Percentiles rank a stretch among this genome's conserved stretches.
Evolutionary conservation across 2,329 filamentous ascomycete genomes (phyloP).

Genomic region (Neopestalotiopsis rosae): DNA sequence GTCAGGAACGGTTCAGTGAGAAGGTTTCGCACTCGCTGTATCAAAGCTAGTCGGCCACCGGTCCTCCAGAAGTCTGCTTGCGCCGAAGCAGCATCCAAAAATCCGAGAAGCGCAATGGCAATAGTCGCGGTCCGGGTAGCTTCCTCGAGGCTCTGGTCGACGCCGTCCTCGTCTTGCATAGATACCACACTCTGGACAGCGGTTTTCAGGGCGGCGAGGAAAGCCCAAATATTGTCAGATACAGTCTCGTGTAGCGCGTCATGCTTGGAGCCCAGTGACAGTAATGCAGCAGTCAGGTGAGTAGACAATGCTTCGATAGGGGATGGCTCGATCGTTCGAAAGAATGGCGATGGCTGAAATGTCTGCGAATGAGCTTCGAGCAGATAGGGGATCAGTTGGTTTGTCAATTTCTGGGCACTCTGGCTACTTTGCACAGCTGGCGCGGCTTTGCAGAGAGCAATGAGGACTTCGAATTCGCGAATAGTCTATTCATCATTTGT

Average conservation of each 20-base stretch:
- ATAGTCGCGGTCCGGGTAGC: constrained; percentile 75
- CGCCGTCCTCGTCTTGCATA: constrained; percentile 59
- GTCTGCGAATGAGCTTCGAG: constrained; percentile 82
- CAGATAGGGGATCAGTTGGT: constrained; percentile 82
- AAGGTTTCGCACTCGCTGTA: constrained; percentile 73
- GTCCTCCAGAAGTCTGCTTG: constrained; percentile 83
- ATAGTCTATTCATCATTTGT: constrained; percentile 65
- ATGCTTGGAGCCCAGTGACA: constrained; percentile 80
- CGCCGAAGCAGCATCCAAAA: constrained; percentile 80
- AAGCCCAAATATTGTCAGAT: constrained; percentile 70
- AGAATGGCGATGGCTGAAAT: constrained; percentile 80
- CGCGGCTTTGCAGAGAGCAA: constrained; percentile 90
- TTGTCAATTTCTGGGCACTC: constrained; percentile 78
- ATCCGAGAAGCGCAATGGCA: constrained; percentile 85
- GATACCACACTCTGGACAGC: constrained; percentile 62
- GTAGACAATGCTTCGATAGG: constrained; percentile 86
- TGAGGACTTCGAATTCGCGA: constrained; percentile 88
- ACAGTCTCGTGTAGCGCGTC: constrained; percentile 70
- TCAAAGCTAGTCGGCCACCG: constrained; percentile 73
- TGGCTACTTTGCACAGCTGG: constrained; percentile 73
- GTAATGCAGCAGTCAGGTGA: constrained; percentile 78
- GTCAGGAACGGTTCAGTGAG: constrained; percentile 86
- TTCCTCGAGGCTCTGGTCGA: constrained; percentile 67
- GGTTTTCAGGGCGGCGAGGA: constrained; percentile 72
- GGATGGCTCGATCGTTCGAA: constrained; percentile 82